Base-by-base conservation (phyloP, 371 early-diverging fungal genomes). In the Lichtheimia ornata region DNA sequence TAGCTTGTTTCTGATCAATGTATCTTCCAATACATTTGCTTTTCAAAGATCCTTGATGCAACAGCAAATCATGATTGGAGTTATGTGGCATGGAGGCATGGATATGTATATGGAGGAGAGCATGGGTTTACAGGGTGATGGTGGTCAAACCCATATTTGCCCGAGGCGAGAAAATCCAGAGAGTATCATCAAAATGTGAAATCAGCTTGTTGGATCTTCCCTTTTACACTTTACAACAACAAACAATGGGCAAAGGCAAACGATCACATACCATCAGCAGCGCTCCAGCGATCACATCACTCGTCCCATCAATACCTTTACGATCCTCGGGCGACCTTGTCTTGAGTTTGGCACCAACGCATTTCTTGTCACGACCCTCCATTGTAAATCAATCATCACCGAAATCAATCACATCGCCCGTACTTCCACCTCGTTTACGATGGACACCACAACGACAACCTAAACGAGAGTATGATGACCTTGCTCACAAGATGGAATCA, bases 401-500 rank as follows among this genome's bases (percentile, higher is more conserved):
- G 2, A 35, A 42, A 9, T 44, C 55, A 22, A 44, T 43, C 24
- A 17, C 14, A 14, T 41, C 30, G 6, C 55, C 20, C 2, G 40
- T 40, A 41, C 57, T 25, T 17, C 11, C 54, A 35, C 17, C 45
- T 56, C n/a, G 42, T 18, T 43, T 27, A 24, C 43, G 57, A 45
- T 45, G 45, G 57, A 56, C 59, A 27, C 50, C 52, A 9, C 49
- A 52, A 9, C 54, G 54, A 50, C 25, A 35, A 5, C 59, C 59
- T 14, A 58, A 25, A 35, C 18, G 13, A 25, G 50, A 42, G 25
- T 40, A 58, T 7, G 52, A 53, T 5, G 64, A 64, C 41, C 44
- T 41, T 44, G 54, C 45, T 61, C 76, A 76, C 55, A 70, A 73
- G 47, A 69, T 80, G 57, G 91, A 86, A 62, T 83, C 76, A 58